phyloP scores from a whole-genome alignment of 768 basidiomycete species.

The Dacryopinax spathularia region DNA sequence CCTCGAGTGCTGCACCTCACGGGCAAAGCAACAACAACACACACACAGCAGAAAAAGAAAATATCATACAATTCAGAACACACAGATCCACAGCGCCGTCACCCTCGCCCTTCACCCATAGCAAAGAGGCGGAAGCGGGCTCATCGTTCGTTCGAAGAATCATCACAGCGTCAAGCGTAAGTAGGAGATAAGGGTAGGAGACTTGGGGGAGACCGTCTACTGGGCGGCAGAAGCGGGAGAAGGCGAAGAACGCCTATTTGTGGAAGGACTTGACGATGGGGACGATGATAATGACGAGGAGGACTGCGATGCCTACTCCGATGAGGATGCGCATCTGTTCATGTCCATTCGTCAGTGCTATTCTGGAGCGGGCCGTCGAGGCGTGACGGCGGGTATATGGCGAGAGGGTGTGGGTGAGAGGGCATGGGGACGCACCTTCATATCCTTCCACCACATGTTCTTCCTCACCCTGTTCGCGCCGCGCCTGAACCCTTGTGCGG shows the following conservation, averaged over 20 bases:
- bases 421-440: conserved; percentile 49
- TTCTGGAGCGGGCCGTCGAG: background rate
- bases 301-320: conserved; percentile 71
- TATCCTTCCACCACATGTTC: conserved; percentile 99
- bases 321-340: conserved; percentile 94
- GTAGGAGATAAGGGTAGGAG: background rate
- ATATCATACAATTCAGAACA: conserved; percentile 5
- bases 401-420: background rate
- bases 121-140: background rate
- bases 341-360: conserved; percentile 9
- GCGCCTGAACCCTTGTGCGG: conserved; percentile 95
- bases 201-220: background rate
- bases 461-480: conserved; percentile 97
- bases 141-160: too few species aligned
- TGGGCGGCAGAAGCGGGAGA: background rate
- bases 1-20: too few species aligned
- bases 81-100: background rate
- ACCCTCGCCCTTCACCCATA: background rate
- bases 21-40: too few species aligned
- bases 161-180: background rate
- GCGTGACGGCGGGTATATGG: background rate
- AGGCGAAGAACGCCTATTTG: conserved; percentile 17
- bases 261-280: conserved; percentile 79
- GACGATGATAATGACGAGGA: conserved; percentile 91
- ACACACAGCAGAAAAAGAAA: background rate